A percentile compares a stretch with the other conserved stretches of the same genome.
These are phyloP conservation scores for Penicillium vulpinum DNA, from an alignment of 2,329 filamentous ascomycete genomes.

Conservation along the genomic window DNA sequence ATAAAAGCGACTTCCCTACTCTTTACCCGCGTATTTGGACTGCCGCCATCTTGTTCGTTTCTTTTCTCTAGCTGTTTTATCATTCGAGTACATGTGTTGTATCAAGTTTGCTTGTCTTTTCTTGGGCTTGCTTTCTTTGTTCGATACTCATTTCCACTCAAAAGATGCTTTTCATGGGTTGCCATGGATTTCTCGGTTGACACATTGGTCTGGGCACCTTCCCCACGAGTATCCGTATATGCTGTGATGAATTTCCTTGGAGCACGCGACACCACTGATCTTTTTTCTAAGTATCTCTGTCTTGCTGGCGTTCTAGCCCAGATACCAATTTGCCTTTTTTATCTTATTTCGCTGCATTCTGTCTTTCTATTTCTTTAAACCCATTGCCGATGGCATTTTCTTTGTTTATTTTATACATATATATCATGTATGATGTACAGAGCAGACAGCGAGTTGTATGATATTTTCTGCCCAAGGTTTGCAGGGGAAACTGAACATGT, in stretches of 20 bases:
- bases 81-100: slow-evolving; percentile 20
- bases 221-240: slow-evolving; percentile 24
- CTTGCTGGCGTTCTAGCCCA: slow-evolving; percentile 26
- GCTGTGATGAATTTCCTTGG: slow-evolving; percentile 25
- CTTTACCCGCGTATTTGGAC: slow-evolving; percentile 27
- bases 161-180: slow-evolving; percentile 16
- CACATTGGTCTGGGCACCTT: slow-evolving; percentile 14
- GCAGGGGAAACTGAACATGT: background rate
- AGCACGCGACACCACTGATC: slow-evolving; percentile 11
- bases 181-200: slow-evolving; percentile 18
- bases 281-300: slow-evolving; percentile 15
- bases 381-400: background rate
- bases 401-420: background rate
- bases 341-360: slow-evolving; percentile 1
- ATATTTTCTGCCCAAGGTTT: background rate
- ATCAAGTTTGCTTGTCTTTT: slow-evolving; percentile 20
- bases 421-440: background rate
- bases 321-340: slow-evolving; percentile 30
- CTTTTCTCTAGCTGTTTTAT: slow-evolving; percentile 21
- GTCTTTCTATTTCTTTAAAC: slow-evolving; percentile 10
- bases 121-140: slow-evolving; percentile 20
- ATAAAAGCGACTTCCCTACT: slow-evolving; percentile 36
- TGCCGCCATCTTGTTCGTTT: slow-evolving; percentile 19
- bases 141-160: slow-evolving; percentile 23
- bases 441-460: background rate